These are phyloP conservation scores for Pneumocystis jirovecii DNA, from an alignment of 1,139 yeast genomes.

Conservation along the genomic window DNA sequence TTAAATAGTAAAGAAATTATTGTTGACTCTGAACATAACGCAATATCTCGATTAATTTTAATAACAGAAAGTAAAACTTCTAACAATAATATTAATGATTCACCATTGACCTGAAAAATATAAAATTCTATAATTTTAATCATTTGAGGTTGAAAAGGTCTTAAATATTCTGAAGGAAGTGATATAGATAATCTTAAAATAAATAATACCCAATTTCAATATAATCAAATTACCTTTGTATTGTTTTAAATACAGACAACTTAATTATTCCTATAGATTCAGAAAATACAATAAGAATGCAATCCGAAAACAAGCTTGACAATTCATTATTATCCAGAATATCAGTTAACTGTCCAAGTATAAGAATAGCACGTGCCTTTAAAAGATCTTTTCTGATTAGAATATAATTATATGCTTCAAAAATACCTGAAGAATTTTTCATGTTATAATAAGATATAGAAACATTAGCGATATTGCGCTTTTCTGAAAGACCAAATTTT, in stretches of 20 bases:
- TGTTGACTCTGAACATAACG: conserved; percentile 1
- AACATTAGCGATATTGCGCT: neutral
- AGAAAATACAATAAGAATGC: neutral
- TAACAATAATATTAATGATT: conserved; percentile 8
- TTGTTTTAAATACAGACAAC: neutral
- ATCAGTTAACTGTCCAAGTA: neutral
- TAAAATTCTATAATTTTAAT: conserved; percentile 3
- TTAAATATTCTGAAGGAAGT: neutral
- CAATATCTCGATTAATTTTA: conserved; percentile 1
- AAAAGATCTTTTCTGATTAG: neutral
- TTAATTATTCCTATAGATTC: neutral
- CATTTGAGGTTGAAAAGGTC: conserved; percentile 3
- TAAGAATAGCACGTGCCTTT: neutral
- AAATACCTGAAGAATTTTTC: neutral
- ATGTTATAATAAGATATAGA: neutral
- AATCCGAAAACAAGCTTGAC: neutral
- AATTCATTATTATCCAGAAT: neutral
- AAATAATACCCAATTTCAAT: neutral
- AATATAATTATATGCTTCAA: neutral
- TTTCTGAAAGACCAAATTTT: neutral
- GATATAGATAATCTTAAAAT: neutral
- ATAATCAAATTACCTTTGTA: neutral
- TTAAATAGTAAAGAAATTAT: conserved; percentile 10
- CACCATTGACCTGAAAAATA: conserved; percentile 1
- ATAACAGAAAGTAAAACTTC: conserved; percentile 8